Evolutionary conservation across 2,329 filamentous ascomycete species (phyloP), one percentile per base, ranked within the genome.

Genomic region (Alternaria infectoria): DNA sequence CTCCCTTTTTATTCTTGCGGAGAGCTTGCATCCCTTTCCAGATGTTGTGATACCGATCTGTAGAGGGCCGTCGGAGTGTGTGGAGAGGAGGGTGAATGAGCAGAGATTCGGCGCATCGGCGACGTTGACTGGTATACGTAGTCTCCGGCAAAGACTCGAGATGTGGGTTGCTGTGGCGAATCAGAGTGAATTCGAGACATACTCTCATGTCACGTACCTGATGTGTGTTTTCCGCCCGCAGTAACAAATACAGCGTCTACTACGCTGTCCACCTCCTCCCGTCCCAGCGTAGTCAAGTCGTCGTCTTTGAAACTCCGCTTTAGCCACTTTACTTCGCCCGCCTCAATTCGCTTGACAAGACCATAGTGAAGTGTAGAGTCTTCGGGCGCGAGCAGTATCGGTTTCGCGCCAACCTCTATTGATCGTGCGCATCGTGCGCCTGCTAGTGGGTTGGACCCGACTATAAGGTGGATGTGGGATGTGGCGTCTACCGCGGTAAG

Each of bases 11-110:
- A 99, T 93, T 25, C 96, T 87, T 10, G 93, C 93, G 6, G 96
- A 93, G 28, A 99, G 87, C 81, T 97, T 97, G 83, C 96, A 98
- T 2, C 96, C 96, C 72, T 92, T 90, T 19, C 96, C 95, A 62
- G 96, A 97, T 1, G 96, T 98, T 4, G 96, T 98, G 61, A 99
- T 91, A 65, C 96, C 96, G 64, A 99, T 91, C 77, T 98, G 96
- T 44, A 99, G 85, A 10, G 96, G 95, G 0, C 96, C 96, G 74
- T 97, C 94, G 58, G 88, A 89, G 79, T 98, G 90, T 8, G 93
- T 96, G 23, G 93, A 96, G 49, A 98, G 88, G 56, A 99, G 86
- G 6, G 91, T 91, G 79, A 99, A 97, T 25, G 93, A 92, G 83
- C 93, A 97, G 15, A 98, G 89, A 32, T 88, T 86, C 0, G 95